These are phyloP conservation scores for Fraxinus baroniana DNA, from an alignment of 305 asterid genomes.

Conservation along the genomic window DNA sequence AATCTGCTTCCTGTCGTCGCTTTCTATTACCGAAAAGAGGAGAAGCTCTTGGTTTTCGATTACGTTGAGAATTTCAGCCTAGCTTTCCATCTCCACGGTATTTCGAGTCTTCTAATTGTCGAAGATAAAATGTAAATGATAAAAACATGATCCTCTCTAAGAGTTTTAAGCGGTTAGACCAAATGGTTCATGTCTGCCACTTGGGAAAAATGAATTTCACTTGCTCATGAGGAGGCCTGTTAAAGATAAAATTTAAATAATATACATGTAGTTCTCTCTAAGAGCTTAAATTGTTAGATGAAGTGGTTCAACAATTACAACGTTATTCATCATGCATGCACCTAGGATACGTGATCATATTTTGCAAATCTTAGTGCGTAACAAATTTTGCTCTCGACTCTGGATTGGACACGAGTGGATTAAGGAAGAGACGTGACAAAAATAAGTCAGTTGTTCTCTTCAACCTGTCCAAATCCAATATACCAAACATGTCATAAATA, in stretches of 20 bases:
- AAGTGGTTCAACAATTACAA: not conserved
- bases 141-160: not conserved
- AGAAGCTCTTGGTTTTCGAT: constrained; percentile 72
- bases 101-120: not conserved
- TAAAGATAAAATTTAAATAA: not conserved
- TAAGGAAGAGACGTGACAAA: not conserved
- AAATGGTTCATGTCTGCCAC: not conserved
- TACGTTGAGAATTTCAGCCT: constrained; percentile 66
- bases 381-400: not conserved
- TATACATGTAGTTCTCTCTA: not conserved
- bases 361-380: not conserved
- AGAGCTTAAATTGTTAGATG: not conserved
- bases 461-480: not conserved
- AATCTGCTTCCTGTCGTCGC: constrained; percentile 78
- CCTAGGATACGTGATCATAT: not conserved
- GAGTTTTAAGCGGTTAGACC: not conserved
- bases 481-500: not conserved
- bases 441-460: not conserved
- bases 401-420: not conserved
- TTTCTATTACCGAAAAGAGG: constrained; percentile 77
- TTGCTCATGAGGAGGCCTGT: not conserved
- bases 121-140: not conserved
- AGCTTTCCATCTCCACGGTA: constrained; percentile 86
- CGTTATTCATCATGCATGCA: not conserved
- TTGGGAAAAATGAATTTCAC: not conserved